Evolutionary conservation across 2,329 filamentous ascomycete species (phyloP).

Genomic region (Taxawa tesnikishii): DNA sequence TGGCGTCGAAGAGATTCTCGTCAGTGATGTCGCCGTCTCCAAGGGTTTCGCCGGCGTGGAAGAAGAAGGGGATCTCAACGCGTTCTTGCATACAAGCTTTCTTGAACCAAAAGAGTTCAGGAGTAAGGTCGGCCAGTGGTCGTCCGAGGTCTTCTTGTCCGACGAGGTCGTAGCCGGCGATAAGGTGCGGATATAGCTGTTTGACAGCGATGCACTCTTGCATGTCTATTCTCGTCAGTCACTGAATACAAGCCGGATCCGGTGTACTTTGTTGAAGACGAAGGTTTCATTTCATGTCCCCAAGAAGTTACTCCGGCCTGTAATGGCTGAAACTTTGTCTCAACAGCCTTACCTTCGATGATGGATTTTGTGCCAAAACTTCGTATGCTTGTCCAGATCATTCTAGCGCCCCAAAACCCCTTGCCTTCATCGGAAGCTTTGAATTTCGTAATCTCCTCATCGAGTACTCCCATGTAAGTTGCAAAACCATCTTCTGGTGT

Average conservation of each 20-base stretch:
- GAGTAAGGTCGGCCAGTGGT: slow-evolving; percentile 62
- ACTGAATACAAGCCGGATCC: no score
- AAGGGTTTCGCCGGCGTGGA: slow-evolving; percentile 83
- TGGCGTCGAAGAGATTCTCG: slow-evolving; percentile 76
- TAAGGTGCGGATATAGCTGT: slow-evolving; percentile 61
- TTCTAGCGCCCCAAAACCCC: slow-evolving; percentile 70
- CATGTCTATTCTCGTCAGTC: slow-evolving; percentile 43
- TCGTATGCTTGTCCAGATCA: slow-evolving; percentile 75
- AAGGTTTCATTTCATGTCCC: no score
- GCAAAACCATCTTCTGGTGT: slow-evolving; percentile 54
- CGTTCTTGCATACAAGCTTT: slow-evolving; percentile 68
- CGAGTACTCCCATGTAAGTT: slow-evolving; percentile 59
- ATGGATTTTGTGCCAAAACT: slow-evolving; percentile 51
- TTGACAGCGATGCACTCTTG: slow-evolving; percentile 78
- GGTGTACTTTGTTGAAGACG: no score
- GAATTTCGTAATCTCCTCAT: slow-evolving; percentile 69
- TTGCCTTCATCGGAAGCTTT: slow-evolving; percentile 57
- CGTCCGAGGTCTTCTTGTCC: slow-evolving; percentile 75
- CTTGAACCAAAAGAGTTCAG: slow-evolving; percentile 86
- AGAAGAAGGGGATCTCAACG: slow-evolving; percentile 84
- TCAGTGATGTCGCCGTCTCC: slow-evolving; percentile 68
- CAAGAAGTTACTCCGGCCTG: no score
- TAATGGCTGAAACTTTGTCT: no score
- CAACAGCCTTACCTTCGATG: slow-evolving; percentile 41
- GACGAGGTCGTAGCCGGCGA: slow-evolving; percentile 82